phyloP scores from a whole-genome alignment of 192 early-diverging fungal genomes.

The Cladochytrium replicatum region DNA sequence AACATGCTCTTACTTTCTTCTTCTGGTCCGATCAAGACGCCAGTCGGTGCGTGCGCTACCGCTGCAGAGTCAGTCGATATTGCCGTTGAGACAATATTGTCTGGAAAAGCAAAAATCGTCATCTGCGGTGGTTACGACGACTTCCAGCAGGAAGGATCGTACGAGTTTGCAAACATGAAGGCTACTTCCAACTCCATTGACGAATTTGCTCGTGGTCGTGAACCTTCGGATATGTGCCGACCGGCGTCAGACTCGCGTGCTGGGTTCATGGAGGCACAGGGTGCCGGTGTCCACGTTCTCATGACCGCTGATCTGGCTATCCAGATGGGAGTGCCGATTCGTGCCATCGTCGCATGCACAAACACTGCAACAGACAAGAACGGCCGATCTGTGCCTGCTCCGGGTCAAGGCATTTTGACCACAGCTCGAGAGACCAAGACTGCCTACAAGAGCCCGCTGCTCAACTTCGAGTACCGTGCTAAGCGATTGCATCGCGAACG shows the following conservation, averaged over 20 bases:
- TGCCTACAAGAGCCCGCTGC: conserved; percentile 41
- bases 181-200: conserved; percentile 76
- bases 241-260: conserved; percentile 79
- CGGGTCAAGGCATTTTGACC: conserved; percentile 87
- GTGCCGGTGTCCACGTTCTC: conserved; percentile 78
- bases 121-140: conserved; percentile 90
- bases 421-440: conserved; percentile 63
- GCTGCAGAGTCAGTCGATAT: conserved; percentile 86
- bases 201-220: conserved; percentile 78
- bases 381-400: conserved; percentile 86
- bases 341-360: conserved; percentile 78
- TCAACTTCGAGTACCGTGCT: conserved; percentile 76
- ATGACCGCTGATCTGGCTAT: conserved; percentile 82
- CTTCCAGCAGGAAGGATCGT: conserved; percentile 84
- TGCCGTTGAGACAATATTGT: conserved; percentile 78
- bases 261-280: conserved; percentile 91
- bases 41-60: conserved; percentile 89
- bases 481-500: conserved; percentile 64
- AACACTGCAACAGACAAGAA: conserved; percentile 92
- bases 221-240: conserved; percentile 78
- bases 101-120: conserved; percentile 87
- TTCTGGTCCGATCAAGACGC: conserved; percentile 87
- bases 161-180: conserved; percentile 96
- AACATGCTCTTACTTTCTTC: conserved; percentile 92
- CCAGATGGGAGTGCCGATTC: conserved; percentile 87